A percentile compares a stretch with the other conserved stretches of the same genome.
These are phyloP conservation scores for Endoconidiophora polonica DNA, from an alignment of 2,329 filamentous ascomycete genomes.

Conservation along the genomic window DNA sequence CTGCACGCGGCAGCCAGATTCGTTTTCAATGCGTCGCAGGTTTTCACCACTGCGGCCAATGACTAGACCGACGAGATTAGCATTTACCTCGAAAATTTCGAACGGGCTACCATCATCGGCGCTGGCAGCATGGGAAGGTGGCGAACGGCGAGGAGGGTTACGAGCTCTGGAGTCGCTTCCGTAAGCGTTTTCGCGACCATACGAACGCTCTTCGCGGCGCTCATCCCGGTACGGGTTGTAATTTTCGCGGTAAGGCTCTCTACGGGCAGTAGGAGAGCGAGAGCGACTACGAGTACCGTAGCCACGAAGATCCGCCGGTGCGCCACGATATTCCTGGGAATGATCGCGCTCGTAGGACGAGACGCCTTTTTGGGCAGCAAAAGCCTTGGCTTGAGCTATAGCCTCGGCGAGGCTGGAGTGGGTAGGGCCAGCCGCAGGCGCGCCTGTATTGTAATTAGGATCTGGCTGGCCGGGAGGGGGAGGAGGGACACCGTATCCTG, in stretches of 20 bases:
- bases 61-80: slow-evolving; percentile 72
- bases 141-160: slow-evolving; percentile 59
- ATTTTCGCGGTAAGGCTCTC: slow-evolving; percentile 56
- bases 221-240: slow-evolving; percentile 78
- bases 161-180: slow-evolving; percentile 22
- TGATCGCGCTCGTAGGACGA: slow-evolving; percentile 37
- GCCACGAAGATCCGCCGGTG: slow-evolving; percentile 23
- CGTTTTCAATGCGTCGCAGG: slow-evolving; percentile 64
- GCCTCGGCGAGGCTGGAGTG: slow-evolving; percentile 35
- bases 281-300: slow-evolving; percentile 40
- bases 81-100: slow-evolving; percentile 76
- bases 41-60: slow-evolving; percentile 87
- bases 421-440: neutral
- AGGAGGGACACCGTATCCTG: slow-evolving; percentile 4
- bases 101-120: slow-evolving; percentile 44
- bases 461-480: slow-evolving; percentile 2
- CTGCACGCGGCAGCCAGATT: slow-evolving; percentile 71
- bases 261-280: slow-evolving; percentile 50
- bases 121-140: slow-evolving; percentile 35
- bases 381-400: slow-evolving; percentile 68
- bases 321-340: slow-evolving; percentile 8
- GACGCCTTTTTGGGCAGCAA: slow-evolving; percentile 64
- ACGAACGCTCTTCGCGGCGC: slow-evolving; percentile 50
- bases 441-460: neutral
- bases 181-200: slow-evolving; percentile 30